Evolutionary conservation across 129 eudicot genomes (phyloP), one percentile per base, ranked within the genome.

Genomic region (Smallanthus sonchifolius): DNA sequence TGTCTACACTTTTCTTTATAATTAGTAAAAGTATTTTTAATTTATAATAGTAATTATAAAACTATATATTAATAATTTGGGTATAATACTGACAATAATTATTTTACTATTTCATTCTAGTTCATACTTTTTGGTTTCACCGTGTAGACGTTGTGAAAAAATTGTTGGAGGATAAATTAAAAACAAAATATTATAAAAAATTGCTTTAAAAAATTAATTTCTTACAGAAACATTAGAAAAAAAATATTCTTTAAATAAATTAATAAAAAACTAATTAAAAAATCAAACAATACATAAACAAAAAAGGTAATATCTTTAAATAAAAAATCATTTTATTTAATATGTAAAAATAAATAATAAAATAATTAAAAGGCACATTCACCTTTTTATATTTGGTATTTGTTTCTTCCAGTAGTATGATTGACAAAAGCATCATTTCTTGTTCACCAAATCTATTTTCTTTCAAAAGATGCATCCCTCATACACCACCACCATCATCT

Each of bases 391-490:
- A 61, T 61, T 9, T 61, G 67, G 43, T 34, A 56, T 56, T 19
- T 56, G 63, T 56, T 19, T 56, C 63, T 56, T 56, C 63, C 15
- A 56, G 8, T 20, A 56, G 3, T 9, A 32, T 61, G 67, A 61
- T 61, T 61, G 67, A 61, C 67, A 61, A 60, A 61, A 61, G 67
- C 67, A 60, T 34, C 66, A 61, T 61, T 32, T 61, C 4, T 61
- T 61, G 67, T 61, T 61, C 67, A 61, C 67, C 67, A 34, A 61
- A 32, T 32, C 9, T 61, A 42, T 34, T 61, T 61, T 15, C 66
- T 61, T 61, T 32, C 16, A 32, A 34, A 61, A 61, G 43, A 61
- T 61, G 67, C 67, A 5, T 6, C 35, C 67, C 24, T 61, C 67
- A 32, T 4, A 34, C 67, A 34, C 66, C 67, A 61, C 67, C 34